These are phyloP conservation scores for Hypoxylon lienhwacheense DNA, from an alignment of 495 filamentous ascomycete genomes.

Conservation along the genomic window DNA sequence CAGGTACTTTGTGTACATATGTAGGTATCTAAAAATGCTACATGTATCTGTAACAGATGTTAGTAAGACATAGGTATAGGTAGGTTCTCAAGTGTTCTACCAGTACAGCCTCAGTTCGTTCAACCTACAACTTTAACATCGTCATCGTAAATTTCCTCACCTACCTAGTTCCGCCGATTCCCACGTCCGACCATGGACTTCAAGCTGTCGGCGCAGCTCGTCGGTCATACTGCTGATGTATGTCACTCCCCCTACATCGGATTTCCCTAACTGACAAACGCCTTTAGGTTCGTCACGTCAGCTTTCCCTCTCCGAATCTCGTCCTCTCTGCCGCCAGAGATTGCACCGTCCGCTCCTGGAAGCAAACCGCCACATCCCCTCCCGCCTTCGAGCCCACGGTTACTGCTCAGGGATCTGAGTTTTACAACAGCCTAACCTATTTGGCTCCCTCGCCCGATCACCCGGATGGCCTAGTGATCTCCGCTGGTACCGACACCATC, in stretches of 20 bases:
- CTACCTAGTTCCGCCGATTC: too few species aligned
- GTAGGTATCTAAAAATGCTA: too few species aligned
- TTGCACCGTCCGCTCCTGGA: constrained; percentile 88
- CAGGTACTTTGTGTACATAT: too few species aligned
- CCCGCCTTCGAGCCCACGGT: constrained; percentile 76
- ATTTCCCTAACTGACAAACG: constrained; percentile 20
- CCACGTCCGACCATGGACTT: constrained; percentile 54
- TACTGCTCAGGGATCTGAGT: constrained; percentile 72
- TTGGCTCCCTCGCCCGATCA: constrained; percentile 67
- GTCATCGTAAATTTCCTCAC: too few species aligned
- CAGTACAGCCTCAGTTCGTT: too few species aligned
- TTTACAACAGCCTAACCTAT: constrained; percentile 83
- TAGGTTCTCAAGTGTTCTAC: too few species aligned
- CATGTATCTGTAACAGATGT: too few species aligned
- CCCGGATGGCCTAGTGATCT: constrained; percentile 81
- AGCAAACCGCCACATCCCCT: constrained; percentile 57
- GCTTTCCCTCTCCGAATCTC: constrained; percentile 71
- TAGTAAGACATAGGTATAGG: too few species aligned
- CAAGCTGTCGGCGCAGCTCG: constrained; percentile 80
- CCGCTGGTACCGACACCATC: constrained; percentile 85
- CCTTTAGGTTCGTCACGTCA: constrained; percentile 80
- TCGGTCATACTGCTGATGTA: constrained; percentile 84
- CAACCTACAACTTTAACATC: too few species aligned
- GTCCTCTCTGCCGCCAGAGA: constrained; percentile 88
- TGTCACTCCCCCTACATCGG: constrained; percentile 39